phyloP scores from a whole-genome alignment of 192 early-diverging fungal genomes.

The Piromyces finnis region DNA sequence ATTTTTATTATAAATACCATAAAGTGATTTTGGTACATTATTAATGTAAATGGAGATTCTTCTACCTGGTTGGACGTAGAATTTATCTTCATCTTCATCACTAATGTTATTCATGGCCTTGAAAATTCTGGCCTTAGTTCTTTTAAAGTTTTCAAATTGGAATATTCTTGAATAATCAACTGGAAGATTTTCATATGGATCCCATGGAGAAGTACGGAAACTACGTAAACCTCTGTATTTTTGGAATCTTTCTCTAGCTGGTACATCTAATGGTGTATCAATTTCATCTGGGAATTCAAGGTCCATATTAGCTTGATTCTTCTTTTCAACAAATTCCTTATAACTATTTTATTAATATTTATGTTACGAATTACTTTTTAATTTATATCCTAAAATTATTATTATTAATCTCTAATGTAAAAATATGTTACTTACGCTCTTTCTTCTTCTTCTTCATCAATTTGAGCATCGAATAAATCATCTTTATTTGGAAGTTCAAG shows the following conservation, averaged over 20 bases:
- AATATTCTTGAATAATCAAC: constrained; percentile 91
- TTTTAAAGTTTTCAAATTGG: constrained; percentile 77
- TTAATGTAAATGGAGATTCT: constrained; percentile 55
- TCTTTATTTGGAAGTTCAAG: constrained; percentile 16
- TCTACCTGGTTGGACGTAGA: constrained; percentile 24
- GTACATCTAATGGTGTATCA: constrained; percentile 72
- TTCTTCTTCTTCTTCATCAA: constrained; percentile 16
- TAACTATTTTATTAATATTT: not conserved
- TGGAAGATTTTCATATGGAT: constrained; percentile 94
- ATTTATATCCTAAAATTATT: no score
- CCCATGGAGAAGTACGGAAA: constrained; percentile 92
- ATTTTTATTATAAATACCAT: no score
- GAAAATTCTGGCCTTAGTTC: constrained; percentile 55
- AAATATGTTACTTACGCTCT: not conserved
- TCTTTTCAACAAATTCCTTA: constrained; percentile 38
- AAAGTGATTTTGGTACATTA: constrained; percentile 42
- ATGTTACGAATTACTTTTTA: no score
- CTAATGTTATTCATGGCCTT: constrained; percentile 14
- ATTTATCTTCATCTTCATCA: constrained; percentile 21
- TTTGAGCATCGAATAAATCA: constrained; percentile 14
- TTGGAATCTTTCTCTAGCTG: constrained; percentile 75
- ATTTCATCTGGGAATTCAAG: constrained; percentile 90
- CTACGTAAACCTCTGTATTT: constrained; percentile 87
- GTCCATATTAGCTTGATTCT: constrained; percentile 38
- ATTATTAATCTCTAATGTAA: no score